These are phyloP conservation scores for Aspergillus cristatus DNA, from an alignment of 495 filamentous ascomycete genomes.

Conservation along the genomic window DNA sequence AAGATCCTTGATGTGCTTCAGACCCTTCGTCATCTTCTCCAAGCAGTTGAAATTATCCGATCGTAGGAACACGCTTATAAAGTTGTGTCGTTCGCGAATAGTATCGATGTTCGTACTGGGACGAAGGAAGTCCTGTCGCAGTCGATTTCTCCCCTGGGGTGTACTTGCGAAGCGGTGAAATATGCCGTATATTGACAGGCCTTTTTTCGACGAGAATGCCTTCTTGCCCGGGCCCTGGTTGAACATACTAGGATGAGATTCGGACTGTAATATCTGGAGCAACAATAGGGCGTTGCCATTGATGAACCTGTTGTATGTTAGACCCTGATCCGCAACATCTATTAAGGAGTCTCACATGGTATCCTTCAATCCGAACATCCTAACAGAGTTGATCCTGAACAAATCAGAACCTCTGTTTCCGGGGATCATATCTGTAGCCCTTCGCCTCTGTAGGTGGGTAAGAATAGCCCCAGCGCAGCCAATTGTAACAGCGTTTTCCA, in stretches of 20 bases:
- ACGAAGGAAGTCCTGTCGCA: conserved; percentile 78
- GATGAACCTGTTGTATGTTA: conserved; percentile 50
- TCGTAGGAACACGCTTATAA: conserved; percentile 58
- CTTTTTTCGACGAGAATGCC: conserved; percentile 70
- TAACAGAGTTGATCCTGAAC: conserved; percentile 54
- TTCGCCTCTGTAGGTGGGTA: conserved; percentile 64
- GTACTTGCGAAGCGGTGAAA: conserved; percentile 72
- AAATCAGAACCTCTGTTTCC: conserved; percentile 39
- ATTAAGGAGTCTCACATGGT: conserved; percentile 49
- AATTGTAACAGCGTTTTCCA: conserved; percentile 64
- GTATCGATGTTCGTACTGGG: conserved; percentile 59
- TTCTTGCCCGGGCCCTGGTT: conserved; percentile 65
- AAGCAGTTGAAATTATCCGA: conserved; percentile 56
- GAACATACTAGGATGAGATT: conserved; percentile 76
- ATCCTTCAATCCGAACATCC: conserved; percentile 69
- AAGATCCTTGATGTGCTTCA: conserved; percentile 75
- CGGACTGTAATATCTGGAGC: conserved; percentile 77
- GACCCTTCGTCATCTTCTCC: conserved; percentile 47
- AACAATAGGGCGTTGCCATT: conserved; percentile 71
- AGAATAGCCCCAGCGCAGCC: conserved; percentile 85
- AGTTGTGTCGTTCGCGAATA: conserved; percentile 66
- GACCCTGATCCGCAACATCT: not conserved
- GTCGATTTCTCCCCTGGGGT: conserved; percentile 65
- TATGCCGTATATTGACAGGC: conserved; percentile 79
- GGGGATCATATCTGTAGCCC: conserved; percentile 48